Conservation (phyloP, 768 basidiomycete species). For the Nidula microcarpa region DNA sequence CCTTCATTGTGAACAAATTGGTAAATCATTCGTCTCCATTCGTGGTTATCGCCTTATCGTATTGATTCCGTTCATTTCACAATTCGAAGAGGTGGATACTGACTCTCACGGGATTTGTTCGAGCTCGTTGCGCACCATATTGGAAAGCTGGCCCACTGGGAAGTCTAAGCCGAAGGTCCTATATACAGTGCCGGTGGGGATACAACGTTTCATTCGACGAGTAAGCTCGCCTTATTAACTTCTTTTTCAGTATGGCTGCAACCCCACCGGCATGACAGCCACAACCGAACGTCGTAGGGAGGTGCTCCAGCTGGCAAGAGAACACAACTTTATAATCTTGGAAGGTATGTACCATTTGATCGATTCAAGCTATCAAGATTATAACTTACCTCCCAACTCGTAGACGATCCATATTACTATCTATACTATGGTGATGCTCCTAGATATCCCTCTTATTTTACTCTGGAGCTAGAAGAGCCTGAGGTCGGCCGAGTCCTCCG, state of each 20-base stretch:
- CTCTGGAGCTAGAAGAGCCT: conserved; percentile 64
- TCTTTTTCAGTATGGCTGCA: conserved; percentile 66
- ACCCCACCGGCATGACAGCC: conserved; percentile 82
- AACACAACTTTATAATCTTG: conserved; percentile 77
- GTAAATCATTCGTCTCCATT: conserved; percentile 25
- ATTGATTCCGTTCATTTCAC: neutral
- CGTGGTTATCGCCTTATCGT: conserved; percentile 4
- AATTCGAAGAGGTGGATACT: conserved; percentile 65
- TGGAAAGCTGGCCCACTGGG: conserved; percentile 71
- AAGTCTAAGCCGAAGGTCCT: conserved; percentile 75
- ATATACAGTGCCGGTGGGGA: conserved; percentile 74
- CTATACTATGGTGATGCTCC: conserved; percentile 68
- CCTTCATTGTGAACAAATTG: conserved; percentile 57
- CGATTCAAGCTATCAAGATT: neutral
- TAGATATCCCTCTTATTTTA: conserved; percentile 77
- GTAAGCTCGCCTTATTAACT: neutral
- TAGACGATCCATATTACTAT: conserved; percentile 81
- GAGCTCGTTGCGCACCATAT: conserved; percentile 51
- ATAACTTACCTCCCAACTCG: neutral
- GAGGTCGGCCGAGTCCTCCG: conserved; percentile 78
- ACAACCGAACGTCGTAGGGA: conserved; percentile 65
- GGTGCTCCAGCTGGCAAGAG: conserved; percentile 65
- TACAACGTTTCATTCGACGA: neutral
- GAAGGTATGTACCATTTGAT: conserved; percentile 55
- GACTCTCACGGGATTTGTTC: conserved; percentile 72